Evolutionary conservation across 257 asterid genomes (phyloP).

Genomic region (Phtheirospermum japonicum): DNA sequence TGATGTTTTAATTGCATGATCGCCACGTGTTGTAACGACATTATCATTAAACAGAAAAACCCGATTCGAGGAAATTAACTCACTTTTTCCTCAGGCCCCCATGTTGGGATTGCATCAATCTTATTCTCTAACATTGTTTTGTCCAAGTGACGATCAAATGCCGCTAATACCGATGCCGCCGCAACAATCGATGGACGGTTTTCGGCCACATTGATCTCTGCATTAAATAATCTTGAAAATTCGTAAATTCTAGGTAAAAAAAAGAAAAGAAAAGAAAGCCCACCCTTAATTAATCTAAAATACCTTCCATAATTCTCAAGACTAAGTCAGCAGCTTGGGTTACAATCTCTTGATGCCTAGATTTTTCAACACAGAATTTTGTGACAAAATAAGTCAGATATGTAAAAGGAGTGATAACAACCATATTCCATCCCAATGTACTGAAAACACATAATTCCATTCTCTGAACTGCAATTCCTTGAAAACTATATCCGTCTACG

Average conservation of each 20-base stretch:
- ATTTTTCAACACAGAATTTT: conserved; percentile 34
- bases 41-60: not conserved
- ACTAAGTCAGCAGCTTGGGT: conserved; percentile 31
- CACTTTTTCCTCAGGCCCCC: conserved; percentile 48
- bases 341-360: conserved; percentile 21
- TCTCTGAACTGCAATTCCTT: conserved; percentile 26
- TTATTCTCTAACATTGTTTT: conserved; percentile 33
- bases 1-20: not conserved
- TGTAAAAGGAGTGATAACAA: conserved; percentile 38
- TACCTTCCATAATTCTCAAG: conserved; percentile 37
- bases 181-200: conserved; percentile 41
- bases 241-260: not conserved
- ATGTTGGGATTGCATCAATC: conserved; percentile 30
- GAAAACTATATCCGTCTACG: conserved; percentile 30
- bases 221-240: conserved; percentile 4
- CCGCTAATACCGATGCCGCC: conserved; percentile 49
- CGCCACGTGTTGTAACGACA: not conserved
- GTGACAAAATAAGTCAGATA: conserved; percentile 37
- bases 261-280: not conserved
- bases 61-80: conserved; percentile 20
- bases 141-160: conserved; percentile 31
- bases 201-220: conserved; percentile 41
- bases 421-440: conserved; percentile 50
- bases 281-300: not conserved
- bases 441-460: conserved; percentile 44